These are phyloP conservation scores for Tolypocladium ovalisporum DNA, from an alignment of 2,329 filamentous ascomycete genomes.

Conservation along the genomic window DNA sequence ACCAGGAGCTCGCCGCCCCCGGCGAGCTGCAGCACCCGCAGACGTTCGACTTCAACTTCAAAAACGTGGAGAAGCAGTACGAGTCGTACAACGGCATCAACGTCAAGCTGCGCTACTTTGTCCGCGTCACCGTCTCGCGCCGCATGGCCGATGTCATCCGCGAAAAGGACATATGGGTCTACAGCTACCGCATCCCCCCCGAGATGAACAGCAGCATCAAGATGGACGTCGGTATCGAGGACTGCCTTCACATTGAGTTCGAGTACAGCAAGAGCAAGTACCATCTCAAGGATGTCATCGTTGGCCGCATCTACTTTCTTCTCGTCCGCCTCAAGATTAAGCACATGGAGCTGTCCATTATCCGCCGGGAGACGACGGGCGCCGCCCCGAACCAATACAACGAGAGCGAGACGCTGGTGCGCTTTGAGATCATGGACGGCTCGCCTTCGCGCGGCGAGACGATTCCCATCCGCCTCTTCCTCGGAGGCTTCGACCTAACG, in stretches of 20 bases:
- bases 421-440: slow-evolving; percentile 99
- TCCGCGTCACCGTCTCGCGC: slow-evolving; percentile 89
- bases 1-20: slow-evolving; percentile 91
- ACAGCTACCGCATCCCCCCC: slow-evolving; percentile 93
- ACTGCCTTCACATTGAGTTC: slow-evolving; percentile 98
- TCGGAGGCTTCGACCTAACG: slow-evolving; percentile 93
- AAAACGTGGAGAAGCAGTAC: slow-evolving; percentile 99
- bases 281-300: slow-evolving; percentile 97
- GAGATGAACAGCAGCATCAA: slow-evolving; percentile 99
- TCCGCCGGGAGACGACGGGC: slow-evolving; percentile 90
- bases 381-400: slow-evolving; percentile 98
- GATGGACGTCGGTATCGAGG: slow-evolving; percentile 99
- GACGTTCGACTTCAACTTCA: slow-evolving; percentile 99
- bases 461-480: slow-evolving; percentile 92
- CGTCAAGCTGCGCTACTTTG: slow-evolving; percentile 96
- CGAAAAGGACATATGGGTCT: slow-evolving; percentile 99
- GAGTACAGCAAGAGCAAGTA: slow-evolving; percentile 99
- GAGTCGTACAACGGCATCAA: slow-evolving; percentile 99
- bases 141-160: slow-evolving; percentile 97
- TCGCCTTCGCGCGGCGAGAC: slow-evolving; percentile 93
- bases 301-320: slow-evolving; percentile 96
- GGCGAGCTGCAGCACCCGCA: slow-evolving; percentile 98
- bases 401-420: slow-evolving; percentile 93
- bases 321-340: slow-evolving; percentile 97
- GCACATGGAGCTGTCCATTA: slow-evolving; percentile 98